These are phyloP conservation scores for Aphanomyces astaci DNA, from an alignment of 352 stramenopile genomes.

Conservation along the genomic window DNA sequence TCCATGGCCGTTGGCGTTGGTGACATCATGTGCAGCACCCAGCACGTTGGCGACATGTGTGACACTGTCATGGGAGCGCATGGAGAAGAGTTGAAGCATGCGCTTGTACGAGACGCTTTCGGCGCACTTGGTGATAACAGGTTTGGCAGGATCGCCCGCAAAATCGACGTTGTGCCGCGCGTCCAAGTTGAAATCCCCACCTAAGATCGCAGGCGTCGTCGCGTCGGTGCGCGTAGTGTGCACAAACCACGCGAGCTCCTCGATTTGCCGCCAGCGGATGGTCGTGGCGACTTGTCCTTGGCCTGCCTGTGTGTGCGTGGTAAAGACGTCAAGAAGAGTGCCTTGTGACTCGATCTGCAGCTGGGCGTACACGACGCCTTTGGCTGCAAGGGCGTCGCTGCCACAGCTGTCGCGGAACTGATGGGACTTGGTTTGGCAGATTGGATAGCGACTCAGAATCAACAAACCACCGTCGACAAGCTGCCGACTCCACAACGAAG, in stretches of 20 bases:
- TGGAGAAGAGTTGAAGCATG: conserved; percentile 32
- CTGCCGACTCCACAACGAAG: conserved; percentile 36
- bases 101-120: conserved; percentile 61
- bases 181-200: conserved; percentile 76
- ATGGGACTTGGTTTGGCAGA: conserved; percentile 57
- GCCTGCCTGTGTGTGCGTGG: conserved; percentile 74
- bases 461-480: conserved; percentile 70
- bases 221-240: conserved; percentile 43
- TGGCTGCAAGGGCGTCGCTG: conserved; percentile 63
- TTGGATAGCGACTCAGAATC: conserved; percentile 77
- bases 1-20: conserved; percentile 71
- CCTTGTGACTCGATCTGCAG: conserved; percentile 38
- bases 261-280: conserved; percentile 52
- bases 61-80: conserved; percentile 28
- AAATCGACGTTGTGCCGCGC: conserved; percentile 61
- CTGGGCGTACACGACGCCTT: conserved; percentile 67
- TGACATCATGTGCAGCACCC: conserved; percentile 44
- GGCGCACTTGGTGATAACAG: conserved; percentile 32
- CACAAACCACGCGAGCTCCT: conserved; percentile 60
- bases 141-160: conserved; percentile 25
- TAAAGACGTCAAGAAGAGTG: conserved; percentile 40
- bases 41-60: not conserved
- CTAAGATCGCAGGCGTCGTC: conserved; percentile 60
- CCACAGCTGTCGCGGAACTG: conserved; percentile 48
- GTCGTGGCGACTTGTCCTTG: conserved; percentile 38